Base-by-base conservation (phyloP, 306 rosid species). In the Medicago lupulina region DNA sequence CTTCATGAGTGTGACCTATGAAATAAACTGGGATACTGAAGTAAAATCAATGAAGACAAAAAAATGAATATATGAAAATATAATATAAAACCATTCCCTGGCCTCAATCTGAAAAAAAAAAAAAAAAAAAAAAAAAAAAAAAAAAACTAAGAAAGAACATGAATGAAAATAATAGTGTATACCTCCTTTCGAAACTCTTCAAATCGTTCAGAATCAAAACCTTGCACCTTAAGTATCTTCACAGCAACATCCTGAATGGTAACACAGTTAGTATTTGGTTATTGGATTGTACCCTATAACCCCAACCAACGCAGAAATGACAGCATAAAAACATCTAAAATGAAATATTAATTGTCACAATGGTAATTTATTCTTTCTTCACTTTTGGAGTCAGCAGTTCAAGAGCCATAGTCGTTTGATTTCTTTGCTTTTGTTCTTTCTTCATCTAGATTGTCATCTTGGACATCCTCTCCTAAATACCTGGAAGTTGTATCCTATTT, bases 161-260 rank as follows among this genome's bases (percentile, higher is more conserved):
- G 36, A 9, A 47, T 53, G 57, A 70, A 39, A 25, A 51, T 18
- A 64, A 75, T 70, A 60, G 49, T 2, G 21, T 67, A 72, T 80
- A 94, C 98, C 97, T 94, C 98, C 79, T 92, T 86, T 73, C 83
- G 67, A 81, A 92, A 94, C 79, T 94, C 98, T 74, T 86, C 80
- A 75, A 86, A 88, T 76, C 84, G 87, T 47, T 89, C 91, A 2
- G 85, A 81, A 83, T 88, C 93, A 76, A 90, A 90, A 67, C 91
- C 96, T 84, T 92, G 97, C 73, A 85, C 90, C 86, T 87, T 87
- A 47, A 94, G 98, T 82, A 92, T 92, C 85, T 94, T 94, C 81
- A 94, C 97, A 50, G 98, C 98, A 81, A 94, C 98, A 57, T 94
- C 98, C 98, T 94, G 76, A 59, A 70, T 79, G 36, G 36, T 72